Conservation (phyloP, 345 rosid species). For the Heritiera fomes region DNA sequence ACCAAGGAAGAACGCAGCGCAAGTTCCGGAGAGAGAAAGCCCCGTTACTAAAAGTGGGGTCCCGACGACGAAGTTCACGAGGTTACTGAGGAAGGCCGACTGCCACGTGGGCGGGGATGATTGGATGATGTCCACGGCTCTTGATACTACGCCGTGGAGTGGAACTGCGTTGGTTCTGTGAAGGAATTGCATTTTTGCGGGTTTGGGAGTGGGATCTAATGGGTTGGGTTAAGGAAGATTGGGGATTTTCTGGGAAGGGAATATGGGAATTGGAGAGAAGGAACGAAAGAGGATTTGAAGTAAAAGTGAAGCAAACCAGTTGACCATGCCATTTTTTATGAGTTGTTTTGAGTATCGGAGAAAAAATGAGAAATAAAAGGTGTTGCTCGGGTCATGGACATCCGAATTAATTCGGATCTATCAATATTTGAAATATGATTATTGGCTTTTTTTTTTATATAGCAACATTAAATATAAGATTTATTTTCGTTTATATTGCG, state of each 20-base stretch:
- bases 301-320: conserved; percentile 25
- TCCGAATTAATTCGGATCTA: too few relatives aligned
- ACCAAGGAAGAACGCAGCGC: conserved; percentile 82
- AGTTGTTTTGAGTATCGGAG: neutral
- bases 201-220: conserved; percentile 3
- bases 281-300: conserved; percentile 25
- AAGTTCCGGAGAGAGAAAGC: conserved; percentile 71
- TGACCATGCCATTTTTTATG: conserved; percentile 46
- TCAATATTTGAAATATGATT: too few relatives aligned
- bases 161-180: conserved; percentile 39
- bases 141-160: conserved; percentile 42
- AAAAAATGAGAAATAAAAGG: neutral
- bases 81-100: too few relatives aligned
- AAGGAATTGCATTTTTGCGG: conserved; percentile 27
- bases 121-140: too few relatives aligned
- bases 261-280: conserved; percentile 20
- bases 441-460: too few relatives aligned
- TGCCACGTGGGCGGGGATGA: too few relatives aligned
- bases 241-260: conserved; percentile 26
- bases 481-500: too few relatives aligned
- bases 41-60: conserved; percentile 40
- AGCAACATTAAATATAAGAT: too few relatives aligned
- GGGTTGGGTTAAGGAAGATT: conserved; percentile 17
- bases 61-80: too few relatives aligned
- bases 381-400: too few relatives aligned